A percentile compares a stretch with the other conserved stretches of the same genome.
phyloP scores from a whole-genome alignment of 768 basidiomycete species.

The Hemileccinum rubropunctum region DNA sequence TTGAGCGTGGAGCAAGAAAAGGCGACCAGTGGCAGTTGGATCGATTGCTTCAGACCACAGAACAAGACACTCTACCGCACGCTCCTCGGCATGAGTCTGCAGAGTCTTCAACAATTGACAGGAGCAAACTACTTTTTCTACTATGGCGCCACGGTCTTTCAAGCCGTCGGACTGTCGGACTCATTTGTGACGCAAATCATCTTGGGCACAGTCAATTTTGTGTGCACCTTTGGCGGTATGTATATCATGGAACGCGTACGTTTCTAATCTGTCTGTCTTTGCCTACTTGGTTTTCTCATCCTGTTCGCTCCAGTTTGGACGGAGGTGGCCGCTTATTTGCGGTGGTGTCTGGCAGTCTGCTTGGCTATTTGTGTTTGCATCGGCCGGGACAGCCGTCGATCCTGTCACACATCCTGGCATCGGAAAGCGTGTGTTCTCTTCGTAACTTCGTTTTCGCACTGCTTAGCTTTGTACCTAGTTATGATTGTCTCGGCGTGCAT shows the following conservation, averaged over 20 bases:
- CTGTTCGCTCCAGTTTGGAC: slow-evolving; percentile 48
- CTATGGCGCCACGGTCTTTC: slow-evolving; percentile 63
- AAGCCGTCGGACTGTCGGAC: slow-evolving; percentile 63
- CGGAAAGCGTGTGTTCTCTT: slow-evolving; percentile 45
- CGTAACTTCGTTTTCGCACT: not conserved
- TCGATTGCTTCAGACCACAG: slow-evolving; percentile 58
- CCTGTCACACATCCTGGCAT: slow-evolving; percentile 46
- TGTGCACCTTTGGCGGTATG: slow-evolving; percentile 68
- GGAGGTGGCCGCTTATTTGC: slow-evolving; percentile 59
- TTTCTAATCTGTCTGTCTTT: not conserved
- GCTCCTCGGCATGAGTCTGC: slow-evolving; percentile 59
- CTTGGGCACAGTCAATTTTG: slow-evolving; percentile 69
- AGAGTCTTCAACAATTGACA: slow-evolving; percentile 71
- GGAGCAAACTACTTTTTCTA: slow-evolving; percentile 73
- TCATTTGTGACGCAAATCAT: slow-evolving; percentile 74
- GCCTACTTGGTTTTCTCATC: not conserved
- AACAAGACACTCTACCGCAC: slow-evolving; percentile 67
- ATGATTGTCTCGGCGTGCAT: slow-evolving; percentile 68
- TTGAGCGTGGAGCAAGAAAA: slow-evolving; percentile 50
- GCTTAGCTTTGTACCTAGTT: slow-evolving; percentile 30
- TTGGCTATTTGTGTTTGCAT: slow-evolving; percentile 73
- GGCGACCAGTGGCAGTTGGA: slow-evolving; percentile 50
- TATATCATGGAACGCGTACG: slow-evolving; percentile 66
- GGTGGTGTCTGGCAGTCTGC: slow-evolving; percentile 69
- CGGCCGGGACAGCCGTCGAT: slow-evolving; percentile 63